These are phyloP conservation scores for Gleditsia sinensis DNA, from an alignment of 306 rosid genomes.

Conservation along the genomic window DNA sequence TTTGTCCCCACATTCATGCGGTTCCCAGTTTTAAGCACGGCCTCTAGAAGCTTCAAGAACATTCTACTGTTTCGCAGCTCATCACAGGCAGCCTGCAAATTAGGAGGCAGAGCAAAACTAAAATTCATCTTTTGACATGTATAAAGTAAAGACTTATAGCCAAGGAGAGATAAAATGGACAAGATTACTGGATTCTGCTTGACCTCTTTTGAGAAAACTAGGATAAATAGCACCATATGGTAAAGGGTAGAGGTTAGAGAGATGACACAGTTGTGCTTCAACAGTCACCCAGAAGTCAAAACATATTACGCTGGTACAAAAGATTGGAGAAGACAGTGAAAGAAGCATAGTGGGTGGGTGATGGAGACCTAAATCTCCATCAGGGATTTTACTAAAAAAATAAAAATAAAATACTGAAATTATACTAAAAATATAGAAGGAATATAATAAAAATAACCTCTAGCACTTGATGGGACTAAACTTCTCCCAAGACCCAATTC, in stretches of 20 bases:
- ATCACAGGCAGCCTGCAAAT: conserved; percentile 73
- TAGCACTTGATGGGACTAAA: too few species aligned
- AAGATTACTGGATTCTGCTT: not conserved
- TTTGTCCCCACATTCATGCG: conserved; percentile 97
- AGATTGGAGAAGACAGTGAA: conserved; percentile 41
- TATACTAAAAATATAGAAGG: too few species aligned
- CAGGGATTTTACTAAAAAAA: too few species aligned
- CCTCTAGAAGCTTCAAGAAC: conserved; percentile 94
- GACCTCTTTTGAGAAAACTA: not conserved
- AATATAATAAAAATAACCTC: too few species aligned
- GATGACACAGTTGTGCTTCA: not conserved
- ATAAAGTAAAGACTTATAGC: not conserved
- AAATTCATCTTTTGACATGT: not conserved
- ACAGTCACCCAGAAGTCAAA: not conserved
- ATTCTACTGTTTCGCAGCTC: conserved; percentile 83
- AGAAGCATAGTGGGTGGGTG: conserved; percentile 42
- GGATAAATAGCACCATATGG: not conserved
- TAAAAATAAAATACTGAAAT: too few species aligned
- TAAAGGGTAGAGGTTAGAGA: not conserved
- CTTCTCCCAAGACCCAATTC: too few species aligned
- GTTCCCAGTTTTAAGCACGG: conserved; percentile 95
- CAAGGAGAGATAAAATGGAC: not conserved
- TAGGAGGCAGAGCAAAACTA: not conserved
- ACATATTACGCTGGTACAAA: not conserved
- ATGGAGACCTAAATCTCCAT: too few species aligned